Evolutionary conservation across 140 eudicot genomes (phyloP), one percentile per base, ranked within the genome.

Genomic region (Oenanthe javanica): DNA sequence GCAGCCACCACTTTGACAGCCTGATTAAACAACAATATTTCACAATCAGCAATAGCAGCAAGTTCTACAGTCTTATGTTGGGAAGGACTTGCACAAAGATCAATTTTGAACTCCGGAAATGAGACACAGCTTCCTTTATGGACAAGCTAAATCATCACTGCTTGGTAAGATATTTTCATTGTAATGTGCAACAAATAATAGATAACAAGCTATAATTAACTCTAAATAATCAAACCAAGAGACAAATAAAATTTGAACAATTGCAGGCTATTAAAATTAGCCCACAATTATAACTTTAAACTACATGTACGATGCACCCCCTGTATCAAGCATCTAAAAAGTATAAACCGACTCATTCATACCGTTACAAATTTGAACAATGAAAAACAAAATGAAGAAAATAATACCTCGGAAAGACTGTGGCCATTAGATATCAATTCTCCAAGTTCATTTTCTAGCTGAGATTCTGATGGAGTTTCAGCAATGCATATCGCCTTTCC

Each of bases 1-100:
- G 86, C 89, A 67, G 98, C 93, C 82, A 94, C 98, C 89, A 94
- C 76, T 81, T 92, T 94, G 72, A 94, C 97, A 21, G 98, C 98
- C 98, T 92, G 86, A 73, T 81, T 66, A 73, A 75, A 66, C 45
- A 63, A 47, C 71, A 16, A 27, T 23, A 38, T 43, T 11, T 45
- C 63, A 47, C 27, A 49, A 36, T 75, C 78, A 75, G 15, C 43
- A 6, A 31, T 31, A 12, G 1, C 49, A 48, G 46, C 54, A 74
- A 16, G 14, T 0, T 21, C 45, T 12, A n/a, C 3, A 73, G 57
- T 73, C 19, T 46, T 9, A 21, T 21, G 27, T 43, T 10, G 9
- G 0, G 50, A 73, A 45, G 19, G 38, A 19, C 25, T 73, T 21
- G 42, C 69, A 61, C 69, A n/a, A 11, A 59, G 69, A n/a, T 12